Percentiles rank a stretch among this genome's conserved stretches.
Conservation (phyloP, 2,329 filamentous ascomycete genomes). For the Apiospora hydei region DNA sequence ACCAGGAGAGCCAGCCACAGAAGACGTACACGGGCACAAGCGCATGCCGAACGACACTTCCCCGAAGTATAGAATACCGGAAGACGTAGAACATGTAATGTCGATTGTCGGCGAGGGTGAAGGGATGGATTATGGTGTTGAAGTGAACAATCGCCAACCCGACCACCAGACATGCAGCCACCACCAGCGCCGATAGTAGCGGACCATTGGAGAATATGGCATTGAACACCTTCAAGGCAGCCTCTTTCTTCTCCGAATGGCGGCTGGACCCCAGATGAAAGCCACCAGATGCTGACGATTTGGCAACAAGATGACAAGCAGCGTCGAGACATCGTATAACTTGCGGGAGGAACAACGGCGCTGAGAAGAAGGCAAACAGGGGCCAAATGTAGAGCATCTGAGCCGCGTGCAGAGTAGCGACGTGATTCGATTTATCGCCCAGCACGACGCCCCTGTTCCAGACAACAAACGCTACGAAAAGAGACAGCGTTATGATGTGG, state of each 20-base stretch:
- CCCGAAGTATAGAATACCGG: constrained; percentile 76
- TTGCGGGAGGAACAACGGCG: constrained; percentile 72
- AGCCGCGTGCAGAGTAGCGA: constrained; percentile 85
- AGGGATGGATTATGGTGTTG: constrained; percentile 96
- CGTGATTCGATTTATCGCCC: constrained; percentile 92
- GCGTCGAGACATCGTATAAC: constrained; percentile 46
- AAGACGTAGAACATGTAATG: constrained; percentile 99
- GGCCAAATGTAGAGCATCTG: constrained; percentile 98
- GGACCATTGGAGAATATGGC: constrained; percentile 41
- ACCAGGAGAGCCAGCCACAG: constrained; percentile 73
- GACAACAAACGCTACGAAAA: constrained; percentile 65
- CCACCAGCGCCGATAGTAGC: constrained; percentile 46
- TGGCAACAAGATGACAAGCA: background rate
- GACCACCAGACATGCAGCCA: constrained; percentile 44
- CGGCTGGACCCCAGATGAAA: no score
- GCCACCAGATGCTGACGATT: background rate
- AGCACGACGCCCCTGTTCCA: constrained; percentile 95
- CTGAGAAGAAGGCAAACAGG: constrained; percentile 87
- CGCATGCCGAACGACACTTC: constrained; percentile 69
- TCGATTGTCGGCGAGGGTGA: constrained; percentile 93
- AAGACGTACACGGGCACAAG: constrained; percentile 75
- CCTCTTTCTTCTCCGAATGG: background rate
- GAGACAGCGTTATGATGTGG: constrained; percentile 65
- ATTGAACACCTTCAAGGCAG: constrained; percentile 32
- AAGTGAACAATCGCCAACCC: constrained; percentile 66